Base-by-base conservation (phyloP, 768 basidiomycete genomes). In the Boletus tomentosulus region DNA sequence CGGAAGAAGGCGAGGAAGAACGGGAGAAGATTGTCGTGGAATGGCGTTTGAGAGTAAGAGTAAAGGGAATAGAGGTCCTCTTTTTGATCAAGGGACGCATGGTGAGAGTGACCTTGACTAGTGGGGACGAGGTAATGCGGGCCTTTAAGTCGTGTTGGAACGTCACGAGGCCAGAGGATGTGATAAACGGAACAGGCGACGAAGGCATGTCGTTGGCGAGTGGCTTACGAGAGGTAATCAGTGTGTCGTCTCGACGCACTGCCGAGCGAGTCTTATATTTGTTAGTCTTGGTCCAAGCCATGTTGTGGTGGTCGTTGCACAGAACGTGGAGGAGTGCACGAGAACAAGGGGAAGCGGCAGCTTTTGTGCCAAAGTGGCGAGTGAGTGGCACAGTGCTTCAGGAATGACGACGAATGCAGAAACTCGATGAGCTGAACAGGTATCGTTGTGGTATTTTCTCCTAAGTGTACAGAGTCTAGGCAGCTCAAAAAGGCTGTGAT, bases 111-210 rank as follows among this genome's bases (percentile, higher is more conserved):
- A 67, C 42, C 57, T 67, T 66, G 34, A 67, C n/a, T 3, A 67
- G 58, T 2, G 59, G 57, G 7, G 58, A 68, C 39, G 59, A 59
- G 19, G 12, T 53, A 50, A 67, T 66, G 66, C 51, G 57, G 31
- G 66, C 55, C 62, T 67, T 67, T 66, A 67, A 68, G 59, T 61
- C 64, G 55, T 58, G 66, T 28, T 57, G 66, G 6, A 67, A 50
- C 7, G 62, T 57, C 64, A 68, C 62, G 54, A 67, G 66, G 62
- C 64, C 38, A 27, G 62, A 63, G 56, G 54, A 50, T 50, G 58
- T 57, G 42, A 66, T 61, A 61, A 68, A 66, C 28, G 66, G 59
- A 55, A 59, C 51, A 66, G 58, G 55, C 55, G 66, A 50, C 4
- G 48, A 48, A 53, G 66, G 66, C 66, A 67, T 67, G 64, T 41